These are phyloP conservation scores for Halophytophthora batemanensis DNA, from an alignment of 352 stramenopile genomes.

Conservation along the genomic window DNA sequence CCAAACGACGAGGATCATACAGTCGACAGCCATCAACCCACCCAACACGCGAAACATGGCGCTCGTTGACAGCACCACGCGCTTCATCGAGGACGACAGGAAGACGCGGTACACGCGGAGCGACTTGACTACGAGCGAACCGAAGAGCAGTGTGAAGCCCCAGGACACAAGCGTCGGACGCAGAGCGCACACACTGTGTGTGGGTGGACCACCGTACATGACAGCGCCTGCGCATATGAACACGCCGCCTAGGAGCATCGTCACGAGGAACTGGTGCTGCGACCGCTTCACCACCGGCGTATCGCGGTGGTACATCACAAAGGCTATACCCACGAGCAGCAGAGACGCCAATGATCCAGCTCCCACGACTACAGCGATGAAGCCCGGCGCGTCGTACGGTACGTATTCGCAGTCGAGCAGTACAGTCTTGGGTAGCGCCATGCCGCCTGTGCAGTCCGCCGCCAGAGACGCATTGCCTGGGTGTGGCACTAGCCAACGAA, in stretches of 20 bases:
- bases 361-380: conserved; percentile 16
- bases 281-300: conserved; percentile 61
- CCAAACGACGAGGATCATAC: conserved; percentile 31
- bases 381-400: conserved; percentile 19
- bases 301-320: conserved; percentile 35
- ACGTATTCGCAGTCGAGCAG: conserved; percentile 47
- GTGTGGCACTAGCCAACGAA: conserved; percentile 33
- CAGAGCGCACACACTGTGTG: conserved; percentile 24
- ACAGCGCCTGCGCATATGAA: conserved; percentile 38
- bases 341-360: conserved; percentile 19
- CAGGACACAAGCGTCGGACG: conserved; percentile 31
- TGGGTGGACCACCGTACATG: conserved; percentile 43
- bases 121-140: conserved; percentile 44
- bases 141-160: conserved; percentile 54
- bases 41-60: conserved; percentile 44
- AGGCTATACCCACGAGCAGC: conserved; percentile 21
- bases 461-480: conserved; percentile 22
- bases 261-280: conserved; percentile 58
- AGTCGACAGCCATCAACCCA: conserved; percentile 33
- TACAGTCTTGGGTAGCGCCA: conserved; percentile 15
- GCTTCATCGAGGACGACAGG: conserved; percentile 36
- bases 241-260: conserved; percentile 49
- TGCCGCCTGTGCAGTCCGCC: conserved; percentile 32
- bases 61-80: conserved; percentile 30
- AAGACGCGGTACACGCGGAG: conserved; percentile 56